Evolutionary conservation across 2,329 filamentous ascomycete species (phyloP), one percentile per base, ranked within the genome.

Genomic region (Epichloe bromicola): DNA sequence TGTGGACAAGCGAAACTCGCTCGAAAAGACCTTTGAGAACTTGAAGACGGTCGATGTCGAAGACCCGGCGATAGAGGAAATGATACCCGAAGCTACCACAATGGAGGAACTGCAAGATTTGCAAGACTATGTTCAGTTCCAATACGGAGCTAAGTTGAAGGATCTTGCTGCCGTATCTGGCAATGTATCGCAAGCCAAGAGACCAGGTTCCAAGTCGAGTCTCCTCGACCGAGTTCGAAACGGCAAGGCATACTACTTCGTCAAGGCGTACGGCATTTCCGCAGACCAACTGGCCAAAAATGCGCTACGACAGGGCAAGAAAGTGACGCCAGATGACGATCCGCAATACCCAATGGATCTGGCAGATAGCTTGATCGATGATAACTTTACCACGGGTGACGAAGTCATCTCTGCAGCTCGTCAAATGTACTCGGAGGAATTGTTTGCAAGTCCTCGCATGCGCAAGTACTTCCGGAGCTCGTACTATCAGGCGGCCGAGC

Each of bases 81-180:
- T 96, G 75, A 78, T 93, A n/a, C 75, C 78, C 1, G 75, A 82
- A 52, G 89, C 90, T 3, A 80, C 80, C 4, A 91, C 86, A 0
- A 90, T 96, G 75, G 93, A 98, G 64, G 93, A 98, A 64, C 76
- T 98, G 17, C 93, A 98, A 64, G 93, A 98, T 65, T 70, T 98
- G 20, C 91, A 97, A 63, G 93, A 98, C 62, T 97, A 97, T 60
- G 73, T 97, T 49, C 89, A 97, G 62, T 98, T 98, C 67, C 86
- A 90, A 61, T 97, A 97, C 60, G 82, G 86, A 4, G 74, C 82
- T 3, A 82, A 95, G 64, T 74, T 97, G 46, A 91, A 87, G 63
- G 90, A 97, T 56, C 68, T 94, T 46, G 79, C 83, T 14, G 71
- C 80, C 17, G 75, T 81, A 54, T 75, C 82, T 40, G 74, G 77